These are phyloP conservation scores for Syncephalastrum monosporum DNA, from an alignment of 371 early-diverging fungal species.

Conservation along the genomic window DNA sequence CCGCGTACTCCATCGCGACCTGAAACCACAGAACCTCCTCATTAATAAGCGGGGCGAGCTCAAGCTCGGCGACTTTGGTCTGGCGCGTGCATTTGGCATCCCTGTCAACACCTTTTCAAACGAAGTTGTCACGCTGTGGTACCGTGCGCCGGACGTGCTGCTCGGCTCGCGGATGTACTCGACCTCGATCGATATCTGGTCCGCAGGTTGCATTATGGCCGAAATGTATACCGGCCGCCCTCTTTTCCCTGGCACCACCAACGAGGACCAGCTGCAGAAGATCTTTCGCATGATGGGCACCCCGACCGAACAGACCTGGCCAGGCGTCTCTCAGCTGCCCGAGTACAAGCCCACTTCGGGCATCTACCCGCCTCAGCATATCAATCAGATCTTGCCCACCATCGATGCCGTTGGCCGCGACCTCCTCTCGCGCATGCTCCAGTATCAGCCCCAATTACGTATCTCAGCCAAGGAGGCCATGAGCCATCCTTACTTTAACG, in stretches of 20 bases:
- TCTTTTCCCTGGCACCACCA: conserved; percentile 94
- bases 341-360: conserved; percentile 85
- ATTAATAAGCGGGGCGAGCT: conserved; percentile 87
- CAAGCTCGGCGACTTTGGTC: conserved; percentile 94
- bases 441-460: conserved; percentile 81
- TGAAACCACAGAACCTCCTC: conserved; percentile 96
- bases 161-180: conserved; percentile 95
- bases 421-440: conserved; percentile 74
- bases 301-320: conserved; percentile 86
- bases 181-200: conserved; percentile 99
- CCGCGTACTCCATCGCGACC: conserved; percentile 95
- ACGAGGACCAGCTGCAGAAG: conserved; percentile 85
- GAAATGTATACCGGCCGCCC: conserved; percentile 95
- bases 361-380: conserved; percentile 64
- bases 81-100: conserved; percentile 96
- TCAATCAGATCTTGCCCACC: conserved; percentile 73
- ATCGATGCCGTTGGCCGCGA: conserved; percentile 78
- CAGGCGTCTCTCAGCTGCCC: conserved; percentile 82
- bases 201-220: conserved; percentile 97
- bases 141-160: conserved; percentile 96
- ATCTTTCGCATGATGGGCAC: conserved; percentile 92
- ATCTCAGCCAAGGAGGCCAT: conserved; percentile 88
- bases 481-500: conserved; percentile 80
- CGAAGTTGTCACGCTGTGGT: conserved; percentile 98
- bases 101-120: conserved; percentile 96